Evolutionary conservation across 495 filamentous ascomycete genomes (phyloP), one percentile per base, ranked within the genome.

Genomic region (Podospora sp.): DNA sequence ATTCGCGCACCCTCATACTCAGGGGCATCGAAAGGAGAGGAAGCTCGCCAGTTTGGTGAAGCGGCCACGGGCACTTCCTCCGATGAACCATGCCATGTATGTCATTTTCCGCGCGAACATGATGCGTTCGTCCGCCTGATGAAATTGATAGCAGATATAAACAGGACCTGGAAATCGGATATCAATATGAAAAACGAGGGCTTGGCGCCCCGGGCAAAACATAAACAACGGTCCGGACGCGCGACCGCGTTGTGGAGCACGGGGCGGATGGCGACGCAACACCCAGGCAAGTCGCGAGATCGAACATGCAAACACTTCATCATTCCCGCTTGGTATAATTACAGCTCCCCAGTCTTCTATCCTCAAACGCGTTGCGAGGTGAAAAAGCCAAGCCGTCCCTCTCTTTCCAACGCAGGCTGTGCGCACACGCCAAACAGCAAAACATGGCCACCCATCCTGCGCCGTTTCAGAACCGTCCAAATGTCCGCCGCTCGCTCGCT

Each of bases 281-380:
- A 6, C 12, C 33, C 24, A 46, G 22, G 12, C 1, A 20, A 35
- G 60, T 33, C 29, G 29, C 27, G 46, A 35, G 20, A 52, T 65
- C 57, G 16, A 27, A 22, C 61, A 40, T n/a, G 9, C 18, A 40
- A 29, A 59, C n/a, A 20, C 24, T 26, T 24, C 53, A 59, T 60
- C 51, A 69, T 62, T 60, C 66, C 68, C 3, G 9, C 22, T 67
- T 62, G 68, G 63, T 73, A 71, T 71, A 71, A 73, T 71, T 73
- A 73, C 69, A 73, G 46, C 62, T 58, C 50, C 60, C 20, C 36
- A 63, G 40, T 0, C 65, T 29, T 35, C 52, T 35, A 21, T 25
- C 20, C 59, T n/a, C 35, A 11, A 33, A 18, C 59, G n/a, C 35
- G 3, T 25, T 22, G 9, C 59, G 29, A 61, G 27, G 22, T 7